A percentile compares a stretch with the other conserved stretches of the same genome.
Conservation (phyloP, 371 early-diverging fungal species). For the Gilbertella persicaria region DNA sequence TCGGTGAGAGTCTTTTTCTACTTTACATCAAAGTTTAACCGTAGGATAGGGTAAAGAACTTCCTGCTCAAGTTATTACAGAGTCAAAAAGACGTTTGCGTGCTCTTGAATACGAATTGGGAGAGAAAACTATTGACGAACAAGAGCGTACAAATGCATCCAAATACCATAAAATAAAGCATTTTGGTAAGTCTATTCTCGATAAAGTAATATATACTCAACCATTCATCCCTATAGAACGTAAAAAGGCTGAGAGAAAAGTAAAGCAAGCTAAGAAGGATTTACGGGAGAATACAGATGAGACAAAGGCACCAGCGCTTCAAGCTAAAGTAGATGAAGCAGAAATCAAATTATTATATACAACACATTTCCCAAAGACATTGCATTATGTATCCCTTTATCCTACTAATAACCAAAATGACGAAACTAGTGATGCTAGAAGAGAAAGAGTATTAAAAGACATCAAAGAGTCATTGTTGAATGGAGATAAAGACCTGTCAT, state of each 20-base stretch:
- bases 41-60: constrained; percentile 7
- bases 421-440: constrained; percentile 9
- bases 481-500: constrained; percentile 27
- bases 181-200: constrained; percentile 30
- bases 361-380: constrained; percentile 30
- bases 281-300: constrained; percentile 23
- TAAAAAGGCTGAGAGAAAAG: constrained; percentile 40
- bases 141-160: constrained; percentile 24
- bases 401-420: constrained; percentile 28
- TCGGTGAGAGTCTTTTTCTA: constrained; percentile 6
- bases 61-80: constrained; percentile 25
- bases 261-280: constrained; percentile 17
- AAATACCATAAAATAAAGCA: constrained; percentile 41
- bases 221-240: constrained; percentile 23
- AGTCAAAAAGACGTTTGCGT: constrained; percentile 33
- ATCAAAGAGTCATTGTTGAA: constrained; percentile 23
- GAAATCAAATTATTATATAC: constrained; percentile 31
- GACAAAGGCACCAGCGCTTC: constrained; percentile 13
- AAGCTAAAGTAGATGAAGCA: constrained; percentile 20
- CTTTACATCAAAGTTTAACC: not conserved
- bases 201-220: not conserved
- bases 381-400: constrained; percentile 42
- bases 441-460: constrained; percentile 23
- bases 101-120: constrained; percentile 36
- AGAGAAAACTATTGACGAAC: constrained; percentile 38